Base-by-base conservation (phyloP, 495 filamentous ascomycete species). In the Podospora conica region DNA sequence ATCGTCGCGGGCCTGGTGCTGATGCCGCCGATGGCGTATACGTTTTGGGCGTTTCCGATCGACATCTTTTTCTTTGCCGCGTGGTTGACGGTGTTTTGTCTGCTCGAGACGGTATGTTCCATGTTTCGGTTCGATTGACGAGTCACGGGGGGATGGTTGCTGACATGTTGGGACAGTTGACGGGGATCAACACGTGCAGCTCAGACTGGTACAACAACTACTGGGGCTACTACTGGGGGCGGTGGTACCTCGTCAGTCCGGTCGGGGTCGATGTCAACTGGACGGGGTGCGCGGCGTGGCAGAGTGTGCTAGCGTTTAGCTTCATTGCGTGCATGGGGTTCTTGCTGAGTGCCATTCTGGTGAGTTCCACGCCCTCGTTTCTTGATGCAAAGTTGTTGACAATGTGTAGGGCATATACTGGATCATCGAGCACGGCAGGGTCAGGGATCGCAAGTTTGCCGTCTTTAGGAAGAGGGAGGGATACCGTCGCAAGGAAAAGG, bases 171-270 rank as follows among this genome's bases (percentile, higher is more conserved):
- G 5, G 7, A 63, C 11, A 72, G 70, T 55, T 72, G 20, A 68
- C 65, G 8, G 58, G 70, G 3, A 66, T 23, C 6, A 22, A 64
- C 21, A 58, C 68, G 3, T 72, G 70, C 58, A 18, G 56, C 3
- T 55, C 60, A 1, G 56, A 40, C 2, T 73, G 70, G 68, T 70
- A 55, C 28, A 55, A 33, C 12, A 58, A 6, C 1, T 70, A 73
- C 55, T 70, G 70, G 70, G 70, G 70, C 3, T 73, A 70, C 33
- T 70, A 73, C 62, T 73, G 68, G 70, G 70, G 68, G 8, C 23
- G 62, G 1, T 73, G 68, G 68, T 69, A 70, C 20, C 40, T 55
- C 12, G 57, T 63, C 8, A 65, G 29, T 0, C 57, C 63, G 4
- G 57, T 61, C 0, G 70, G 70, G 0, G 53, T 73, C 18, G 53